These are phyloP conservation scores for Monilinia polystroma DNA, from an alignment of 2,329 filamentous ascomycete genomes.

Conservation along the genomic window DNA sequence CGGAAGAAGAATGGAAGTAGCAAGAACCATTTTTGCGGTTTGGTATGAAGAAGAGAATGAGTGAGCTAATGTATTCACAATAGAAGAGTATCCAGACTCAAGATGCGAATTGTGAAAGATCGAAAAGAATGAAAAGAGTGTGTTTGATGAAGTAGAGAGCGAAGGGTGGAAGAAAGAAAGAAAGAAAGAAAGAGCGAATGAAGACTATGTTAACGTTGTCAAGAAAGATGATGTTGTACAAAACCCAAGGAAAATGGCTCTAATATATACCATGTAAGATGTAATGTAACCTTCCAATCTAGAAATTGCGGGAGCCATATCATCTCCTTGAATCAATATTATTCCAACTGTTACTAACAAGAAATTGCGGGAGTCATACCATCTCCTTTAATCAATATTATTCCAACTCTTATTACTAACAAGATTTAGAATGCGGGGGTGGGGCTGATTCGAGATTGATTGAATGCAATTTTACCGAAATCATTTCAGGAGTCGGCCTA, in stretches of 20 bases:
- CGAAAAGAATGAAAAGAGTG: background rate
- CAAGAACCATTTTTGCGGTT: slow-evolving; percentile 13
- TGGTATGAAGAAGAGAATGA: background rate
- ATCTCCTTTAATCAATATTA: too few species aligned
- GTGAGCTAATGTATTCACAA: background rate
- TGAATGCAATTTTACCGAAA: background rate
- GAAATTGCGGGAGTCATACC: too few species aligned
- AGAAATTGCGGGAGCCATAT: background rate
- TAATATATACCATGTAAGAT: background rate
- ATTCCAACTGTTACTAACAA: background rate
- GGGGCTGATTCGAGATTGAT: slow-evolving; percentile 14
- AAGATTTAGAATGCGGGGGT: background rate
- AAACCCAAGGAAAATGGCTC: background rate
- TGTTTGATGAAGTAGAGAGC: background rate
- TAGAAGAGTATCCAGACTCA: slow-evolving; percentile 17
- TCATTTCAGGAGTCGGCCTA: background rate
- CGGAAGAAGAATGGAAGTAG: slow-evolving; percentile 19
- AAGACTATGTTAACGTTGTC: background rate
- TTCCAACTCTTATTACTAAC: too few species aligned
- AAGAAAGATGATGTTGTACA: background rate
- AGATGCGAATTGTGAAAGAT: background rate
- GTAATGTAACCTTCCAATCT: background rate
- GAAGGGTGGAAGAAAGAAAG: background rate
- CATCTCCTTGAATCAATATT: background rate
- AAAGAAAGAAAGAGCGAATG: background rate